Evolutionary conservation across 371 early-diverging fungal genomes (phyloP).

Genomic region (Lichtheimia corymbifera): DNA sequence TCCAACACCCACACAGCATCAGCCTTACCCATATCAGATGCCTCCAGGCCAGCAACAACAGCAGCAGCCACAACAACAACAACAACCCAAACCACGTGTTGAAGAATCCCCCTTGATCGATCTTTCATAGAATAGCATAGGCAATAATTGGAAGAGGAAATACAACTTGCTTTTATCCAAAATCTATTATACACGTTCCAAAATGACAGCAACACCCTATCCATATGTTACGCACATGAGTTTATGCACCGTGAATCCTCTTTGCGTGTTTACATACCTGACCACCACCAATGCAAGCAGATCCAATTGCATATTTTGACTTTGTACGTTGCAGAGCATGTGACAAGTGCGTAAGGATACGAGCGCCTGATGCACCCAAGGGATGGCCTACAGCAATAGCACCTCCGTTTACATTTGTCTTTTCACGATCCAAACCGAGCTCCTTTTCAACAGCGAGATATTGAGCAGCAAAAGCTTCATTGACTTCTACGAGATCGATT

Average conservation of each 20-base stretch:
- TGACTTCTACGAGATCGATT: slow-evolving; percentile 94
- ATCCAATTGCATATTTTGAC: slow-evolving; percentile 87
- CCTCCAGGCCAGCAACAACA: slow-evolving; percentile 4
- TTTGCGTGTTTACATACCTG: slow-evolving; percentile 61
- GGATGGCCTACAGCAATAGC: slow-evolving; percentile 98
- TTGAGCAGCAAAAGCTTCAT: slow-evolving; percentile 98
- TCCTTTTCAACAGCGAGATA: slow-evolving; percentile 89
- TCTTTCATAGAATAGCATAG: slow-evolving; percentile 23
- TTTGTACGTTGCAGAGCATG: slow-evolving; percentile 82
- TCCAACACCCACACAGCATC: slow-evolving; percentile 13
- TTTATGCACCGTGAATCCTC: too few relatives aligned
- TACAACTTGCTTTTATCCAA: not conserved
- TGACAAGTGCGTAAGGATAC: slow-evolving; percentile 88
- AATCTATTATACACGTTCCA: slow-evolving; percentile 47
- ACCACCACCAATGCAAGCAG: slow-evolving; percentile 92
- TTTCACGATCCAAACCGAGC: slow-evolving; percentile 77
- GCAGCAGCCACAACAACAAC: slow-evolving; percentile 11
- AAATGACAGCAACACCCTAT: slow-evolving; percentile 55
- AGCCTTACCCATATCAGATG: slow-evolving; percentile 7
- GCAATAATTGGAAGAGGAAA: not conserved
- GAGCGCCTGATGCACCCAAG: slow-evolving; percentile 93
- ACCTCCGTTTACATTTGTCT: slow-evolving; percentile 91
- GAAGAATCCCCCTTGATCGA: slow-evolving; percentile 55
- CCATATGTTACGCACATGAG: not conserved
- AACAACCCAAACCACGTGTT: slow-evolving; percentile 16